These are phyloP conservation scores for Phytophthora constricta DNA, from an alignment of 352 stramenopile genomes.

Conservation along the genomic window DNA sequence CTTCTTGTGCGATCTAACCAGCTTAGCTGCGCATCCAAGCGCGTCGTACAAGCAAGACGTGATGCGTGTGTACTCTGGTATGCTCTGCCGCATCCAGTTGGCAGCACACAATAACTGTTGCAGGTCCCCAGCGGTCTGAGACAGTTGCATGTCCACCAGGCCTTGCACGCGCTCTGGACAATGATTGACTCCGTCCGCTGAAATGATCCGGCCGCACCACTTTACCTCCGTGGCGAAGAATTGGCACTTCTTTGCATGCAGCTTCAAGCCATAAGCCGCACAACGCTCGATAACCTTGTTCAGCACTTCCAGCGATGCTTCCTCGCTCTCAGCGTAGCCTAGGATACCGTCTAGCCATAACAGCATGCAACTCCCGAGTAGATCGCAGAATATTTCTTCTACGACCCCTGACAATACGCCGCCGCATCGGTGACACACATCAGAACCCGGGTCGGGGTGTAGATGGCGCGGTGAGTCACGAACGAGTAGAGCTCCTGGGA, in stretches of 20 bases:
- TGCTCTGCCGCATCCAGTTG: conserved; percentile 45
- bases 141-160: conserved; percentile 25
- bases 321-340: conserved; percentile 15
- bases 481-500: conserved; percentile 30
- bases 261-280: conserved; percentile 36
- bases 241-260: conserved; percentile 42
- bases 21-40: conserved; percentile 15
- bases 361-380: conserved; percentile 25
- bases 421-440: conserved; percentile 28
- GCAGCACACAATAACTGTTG: conserved; percentile 40
- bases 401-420: conserved; percentile 32
- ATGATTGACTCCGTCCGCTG: conserved; percentile 19
- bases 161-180: conserved; percentile 29
- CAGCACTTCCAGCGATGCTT: conserved; percentile 24
- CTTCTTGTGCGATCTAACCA: conserved; percentile 27
- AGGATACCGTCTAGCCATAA: conserved; percentile 42
- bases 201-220: conserved; percentile 38
- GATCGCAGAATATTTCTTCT: conserved; percentile 24
- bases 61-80: conserved; percentile 30
- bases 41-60: conserved; percentile 1
- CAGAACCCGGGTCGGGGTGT: conserved; percentile 25
- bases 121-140: conserved; percentile 28
- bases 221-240: conserved; percentile 29
- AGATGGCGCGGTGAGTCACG: conserved; percentile 29
- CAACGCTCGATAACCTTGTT: conserved; percentile 18